Evolutionary conservation across 805 yeast genomes (phyloP), one percentile per base, ranked within the genome.

Genomic region (Ogataea trehaloabstinens): DNA sequence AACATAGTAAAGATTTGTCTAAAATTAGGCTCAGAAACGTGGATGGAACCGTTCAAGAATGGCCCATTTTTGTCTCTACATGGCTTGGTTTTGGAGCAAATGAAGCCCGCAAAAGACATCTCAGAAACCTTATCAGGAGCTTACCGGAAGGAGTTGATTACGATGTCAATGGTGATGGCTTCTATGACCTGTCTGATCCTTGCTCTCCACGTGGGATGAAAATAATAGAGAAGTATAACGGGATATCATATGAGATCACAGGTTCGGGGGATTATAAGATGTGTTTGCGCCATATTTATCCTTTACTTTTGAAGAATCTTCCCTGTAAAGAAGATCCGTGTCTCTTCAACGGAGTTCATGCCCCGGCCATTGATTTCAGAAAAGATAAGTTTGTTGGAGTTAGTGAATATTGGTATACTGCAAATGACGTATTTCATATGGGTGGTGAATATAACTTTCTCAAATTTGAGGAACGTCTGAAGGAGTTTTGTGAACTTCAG

Each of bases 1-100:
- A 73, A 45, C 95, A 88, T 58, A 58, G 64, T 29, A 90, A 90
- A 38, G 95, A 89, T 58, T 71, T 90, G 38, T 76, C 82, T 20
- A 71, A 69, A 2, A 75, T 93, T 2, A 68, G 72, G 12, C 64
- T 93, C 41, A 73, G 89, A 40, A 82, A 77, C 35, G 60, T 82
- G 19, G 76, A 83, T 52, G 97, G 98, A 18, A 71, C 71, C 2
- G 51, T 75, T 2, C 89, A 84, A 46, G 68, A 72, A 31, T 91
- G 95, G 95, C 73, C 80, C 28, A 83, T 93, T 0, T 93, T 89
- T 65, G 97, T 93, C 5, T 84, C 93, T 24, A 88, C 98, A 0
- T 93, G 99, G 99, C 71, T 93, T 8, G 98, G 98, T 0, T 93
- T 87, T 64, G 99, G 99, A 10, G 98, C 98, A 2, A 93, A 93